A percentile compares a stretch with the other conserved stretches of the same genome.
Conservation (phyloP, 2,329 filamentous ascomycete genomes). For the Phialemonium atrogriseum region DNA sequence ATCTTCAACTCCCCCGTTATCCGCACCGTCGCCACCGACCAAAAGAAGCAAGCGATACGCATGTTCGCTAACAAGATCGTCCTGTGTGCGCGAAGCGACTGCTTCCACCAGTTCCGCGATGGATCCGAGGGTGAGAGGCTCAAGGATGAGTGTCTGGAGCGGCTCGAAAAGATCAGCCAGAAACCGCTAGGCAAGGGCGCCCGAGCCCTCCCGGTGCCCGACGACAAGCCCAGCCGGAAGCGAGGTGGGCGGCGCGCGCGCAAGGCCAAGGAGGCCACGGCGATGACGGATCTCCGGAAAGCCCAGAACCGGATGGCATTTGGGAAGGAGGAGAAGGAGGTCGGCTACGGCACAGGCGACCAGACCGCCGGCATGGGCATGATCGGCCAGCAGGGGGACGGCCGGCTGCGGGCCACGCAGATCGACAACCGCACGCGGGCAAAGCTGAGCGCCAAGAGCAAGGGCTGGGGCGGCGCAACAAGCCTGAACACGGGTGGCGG, state of each 20-base stretch:
- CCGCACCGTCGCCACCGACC: constrained; percentile 70
- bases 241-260: constrained; percentile 82
- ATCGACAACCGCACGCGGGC: constrained; percentile 90
- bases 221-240: constrained; percentile 91
- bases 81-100: constrained; percentile 85
- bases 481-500: constrained; percentile 55
- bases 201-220: constrained; percentile 80
- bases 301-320: constrained; percentile 95
- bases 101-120: constrained; percentile 71
- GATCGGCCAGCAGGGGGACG: constrained; percentile 83
- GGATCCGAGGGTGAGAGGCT: constrained; percentile 78
- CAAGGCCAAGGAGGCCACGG: constrained; percentile 92
- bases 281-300: constrained; percentile 94
- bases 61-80: constrained; percentile 91
- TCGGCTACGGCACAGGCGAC: constrained; percentile 82
- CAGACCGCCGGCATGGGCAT: constrained; percentile 84
- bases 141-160: constrained; percentile 72
- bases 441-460: constrained; percentile 89
- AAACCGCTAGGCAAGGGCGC: constrained; percentile 83
- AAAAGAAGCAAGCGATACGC: constrained; percentile 89
- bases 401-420: constrained; percentile 79
- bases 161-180: constrained; percentile 87
- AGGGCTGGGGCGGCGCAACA: constrained; percentile 71
- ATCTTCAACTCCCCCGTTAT: constrained; percentile 90
- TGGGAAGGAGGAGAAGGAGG: constrained; percentile 89